phyloP scores from a whole-genome alignment of 2,329 filamentous ascomycete species.

The Ceratocystis smalleyi region DNA sequence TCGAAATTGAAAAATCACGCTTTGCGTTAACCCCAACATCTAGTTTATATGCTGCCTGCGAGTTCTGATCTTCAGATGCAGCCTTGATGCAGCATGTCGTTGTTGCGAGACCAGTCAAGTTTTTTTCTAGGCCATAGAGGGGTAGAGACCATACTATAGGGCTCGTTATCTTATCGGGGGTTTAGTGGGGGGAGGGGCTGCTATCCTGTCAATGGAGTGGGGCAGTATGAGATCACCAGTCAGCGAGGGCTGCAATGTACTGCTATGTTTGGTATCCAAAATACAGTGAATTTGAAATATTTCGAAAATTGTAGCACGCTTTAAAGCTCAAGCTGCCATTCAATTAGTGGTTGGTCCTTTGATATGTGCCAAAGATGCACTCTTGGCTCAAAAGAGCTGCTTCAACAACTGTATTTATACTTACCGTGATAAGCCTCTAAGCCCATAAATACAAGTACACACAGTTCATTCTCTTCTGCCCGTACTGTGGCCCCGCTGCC shows the following conservation, averaged over 20 bases:
- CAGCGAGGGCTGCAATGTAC: not conserved
- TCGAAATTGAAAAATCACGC: conserved; percentile 2
- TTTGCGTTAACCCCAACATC: conserved; percentile 16
- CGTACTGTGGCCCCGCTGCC: conserved; percentile 5
- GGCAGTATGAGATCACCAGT: not conserved
- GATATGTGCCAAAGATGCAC: no score
- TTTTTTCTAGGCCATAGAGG: conserved; percentile 6
- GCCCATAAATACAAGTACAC: conserved; percentile 8
- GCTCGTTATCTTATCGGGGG: conserved; percentile 9
- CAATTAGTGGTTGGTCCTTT: no score
- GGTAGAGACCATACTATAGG: not conserved
- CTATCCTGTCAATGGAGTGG: not conserved
- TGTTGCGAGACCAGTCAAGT: not conserved
- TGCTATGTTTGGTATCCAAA: not conserved
- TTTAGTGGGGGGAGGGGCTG: not conserved
- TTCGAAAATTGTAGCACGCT: not conserved
- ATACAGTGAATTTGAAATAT: not conserved
- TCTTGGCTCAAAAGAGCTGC: not conserved
- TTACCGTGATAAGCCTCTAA: not conserved
- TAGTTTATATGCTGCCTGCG: conserved; percentile 21
- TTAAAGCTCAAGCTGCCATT: no score
- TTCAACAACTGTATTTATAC: not conserved
- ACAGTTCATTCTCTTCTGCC: not conserved
- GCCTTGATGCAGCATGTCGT: not conserved
- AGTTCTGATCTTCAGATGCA: not conserved